Conservation (phyloP, 129 eudicot species). For the Flaveria brownii region DNA sequence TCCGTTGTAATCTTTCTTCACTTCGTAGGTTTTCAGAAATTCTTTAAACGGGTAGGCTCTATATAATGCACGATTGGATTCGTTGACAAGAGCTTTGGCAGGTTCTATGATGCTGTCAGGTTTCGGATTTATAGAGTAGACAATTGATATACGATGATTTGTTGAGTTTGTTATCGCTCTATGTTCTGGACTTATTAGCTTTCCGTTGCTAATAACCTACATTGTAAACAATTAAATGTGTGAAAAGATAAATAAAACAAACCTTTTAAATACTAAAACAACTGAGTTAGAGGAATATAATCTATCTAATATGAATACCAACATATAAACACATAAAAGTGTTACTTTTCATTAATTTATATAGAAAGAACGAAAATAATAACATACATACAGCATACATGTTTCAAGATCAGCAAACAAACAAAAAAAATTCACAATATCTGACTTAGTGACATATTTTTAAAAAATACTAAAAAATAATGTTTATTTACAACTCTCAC, state of each 20-base stretch:
- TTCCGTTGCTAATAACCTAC: slow-evolving; percentile 36
- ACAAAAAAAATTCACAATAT: too few species aligned
- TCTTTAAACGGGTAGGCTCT: slow-evolving; percentile 31
- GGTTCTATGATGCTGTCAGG: slow-evolving; percentile 40
- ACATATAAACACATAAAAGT: too few species aligned
- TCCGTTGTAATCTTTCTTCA: slow-evolving; percentile 35
- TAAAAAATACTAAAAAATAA: too few species aligned
- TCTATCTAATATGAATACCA: too few species aligned
- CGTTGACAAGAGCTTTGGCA: slow-evolving; percentile 38
- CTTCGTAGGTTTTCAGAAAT: slow-evolving; percentile 32
- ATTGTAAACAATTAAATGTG: background rate
- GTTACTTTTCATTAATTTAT: too few species aligned
- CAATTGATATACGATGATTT: slow-evolving; percentile 28
- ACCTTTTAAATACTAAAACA: background rate
- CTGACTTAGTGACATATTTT: too few species aligned
- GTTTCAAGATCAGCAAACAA: too few species aligned
- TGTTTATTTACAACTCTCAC: too few species aligned
- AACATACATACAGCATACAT: too few species aligned
- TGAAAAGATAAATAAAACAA: background rate
- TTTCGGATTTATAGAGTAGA: slow-evolving; percentile 31
- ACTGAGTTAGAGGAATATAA: too few species aligned
- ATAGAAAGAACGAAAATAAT: too few species aligned
- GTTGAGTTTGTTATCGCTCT: slow-evolving; percentile 35
- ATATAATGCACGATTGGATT: slow-evolving; percentile 27
- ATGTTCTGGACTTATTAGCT: slow-evolving; percentile 33